These are phyloP conservation scores for Apiospora phragmitis DNA, from an alignment of 2,329 filamentous ascomycete species.

Conservation along the genomic window DNA sequence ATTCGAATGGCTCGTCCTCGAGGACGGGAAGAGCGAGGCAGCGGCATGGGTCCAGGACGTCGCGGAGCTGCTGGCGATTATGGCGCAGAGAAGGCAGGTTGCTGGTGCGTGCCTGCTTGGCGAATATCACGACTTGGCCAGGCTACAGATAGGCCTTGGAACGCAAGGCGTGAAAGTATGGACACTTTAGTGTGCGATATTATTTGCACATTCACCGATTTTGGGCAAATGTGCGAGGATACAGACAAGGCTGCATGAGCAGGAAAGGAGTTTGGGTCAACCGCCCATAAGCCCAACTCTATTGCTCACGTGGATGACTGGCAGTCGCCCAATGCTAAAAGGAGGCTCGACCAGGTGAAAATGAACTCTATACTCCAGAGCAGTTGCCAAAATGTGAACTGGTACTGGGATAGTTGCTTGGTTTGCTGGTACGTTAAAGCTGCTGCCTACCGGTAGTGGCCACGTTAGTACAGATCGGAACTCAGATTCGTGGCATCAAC, in stretches of 20 bases:
- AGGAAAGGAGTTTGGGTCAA: not conserved
- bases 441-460: not conserved
- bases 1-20: slow-evolving; percentile 20
- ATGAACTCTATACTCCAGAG: not conserved
- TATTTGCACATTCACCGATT: not conserved
- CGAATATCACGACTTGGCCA: not conserved
- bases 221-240: not conserved
- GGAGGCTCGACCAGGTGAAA: not conserved
- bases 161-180: not conserved
- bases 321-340: not conserved
- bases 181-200: not conserved
- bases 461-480: not conserved
- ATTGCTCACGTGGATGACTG: not conserved
- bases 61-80: slow-evolving; percentile 15
- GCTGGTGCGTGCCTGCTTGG: slow-evolving; percentile 16
- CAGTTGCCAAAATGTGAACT: not conserved
- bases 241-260: not conserved
- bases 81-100: slow-evolving; percentile 19
- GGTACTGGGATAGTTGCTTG: not conserved
- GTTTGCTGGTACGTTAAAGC: not conserved
- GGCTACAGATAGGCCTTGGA: not conserved
- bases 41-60: slow-evolving; percentile 18
- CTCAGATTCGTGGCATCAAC: not conserved
- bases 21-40: slow-evolving; percentile 16
- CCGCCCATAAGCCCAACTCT: not conserved